A percentile compares a stretch with the other conserved stretches of the same genome.
phyloP scores from a whole-genome alignment of 192 early-diverging fungal species.

The Kickxella alabastrina region DNA sequence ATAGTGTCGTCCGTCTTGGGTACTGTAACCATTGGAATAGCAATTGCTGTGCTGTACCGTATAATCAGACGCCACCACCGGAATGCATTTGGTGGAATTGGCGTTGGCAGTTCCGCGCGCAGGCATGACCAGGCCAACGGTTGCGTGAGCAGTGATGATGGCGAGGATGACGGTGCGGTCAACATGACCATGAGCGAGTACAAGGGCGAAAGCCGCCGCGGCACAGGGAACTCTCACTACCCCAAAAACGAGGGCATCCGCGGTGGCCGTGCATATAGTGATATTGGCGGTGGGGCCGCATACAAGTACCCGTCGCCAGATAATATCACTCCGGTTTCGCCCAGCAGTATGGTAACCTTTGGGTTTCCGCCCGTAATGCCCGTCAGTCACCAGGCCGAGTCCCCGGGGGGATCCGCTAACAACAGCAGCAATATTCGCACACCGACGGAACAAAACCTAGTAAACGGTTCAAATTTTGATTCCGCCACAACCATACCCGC shows the following conservation, averaged over 20 bases:
- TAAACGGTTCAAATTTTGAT: no score
- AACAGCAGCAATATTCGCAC: no score
- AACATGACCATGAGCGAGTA: constrained; percentile 1
- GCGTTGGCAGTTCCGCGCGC: constrained; percentile 2
- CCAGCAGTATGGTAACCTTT: no score
- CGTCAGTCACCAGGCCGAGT: no score
- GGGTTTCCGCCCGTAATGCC: no score
- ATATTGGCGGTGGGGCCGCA: no score
- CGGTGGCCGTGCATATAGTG: constrained; percentile 2
- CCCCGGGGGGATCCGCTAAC: no score
- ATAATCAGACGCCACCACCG: constrained; percentile 19
- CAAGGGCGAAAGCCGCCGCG: constrained; percentile 1
- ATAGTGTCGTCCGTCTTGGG: constrained; percentile 49
- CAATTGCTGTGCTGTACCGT: constrained; percentile 41
- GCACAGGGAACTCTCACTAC: neutral
- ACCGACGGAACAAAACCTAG: no score
- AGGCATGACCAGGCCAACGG: constrained; percentile 4
- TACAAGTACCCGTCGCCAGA: no score
- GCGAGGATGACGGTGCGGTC: neutral
- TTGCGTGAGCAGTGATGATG: constrained; percentile 10
- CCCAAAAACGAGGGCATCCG: neutral
- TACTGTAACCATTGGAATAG: constrained; percentile 42
- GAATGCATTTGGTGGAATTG: neutral
- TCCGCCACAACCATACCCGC: no score
- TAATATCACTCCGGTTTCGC: no score